A percentile compares a stretch with the other conserved stretches of the same genome.
These are phyloP conservation scores for Mycena sp. DNA, from an alignment of 1,284 basidiomycete species.

Conservation along the genomic window DNA sequence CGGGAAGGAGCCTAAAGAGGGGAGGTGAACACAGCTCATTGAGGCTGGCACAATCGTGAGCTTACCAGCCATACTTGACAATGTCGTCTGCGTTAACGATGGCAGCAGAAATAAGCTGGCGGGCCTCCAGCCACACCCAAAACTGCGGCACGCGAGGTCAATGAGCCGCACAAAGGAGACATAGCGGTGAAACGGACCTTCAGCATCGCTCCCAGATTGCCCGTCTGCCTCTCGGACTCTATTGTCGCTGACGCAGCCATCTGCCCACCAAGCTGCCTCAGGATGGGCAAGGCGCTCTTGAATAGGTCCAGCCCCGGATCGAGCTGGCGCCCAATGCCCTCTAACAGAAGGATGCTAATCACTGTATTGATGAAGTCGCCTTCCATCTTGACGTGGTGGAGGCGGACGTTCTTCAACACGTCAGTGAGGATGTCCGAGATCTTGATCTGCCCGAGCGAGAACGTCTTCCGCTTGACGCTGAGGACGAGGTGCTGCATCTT, in stretches of 20 bases:
- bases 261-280: slow-evolving; percentile 88
- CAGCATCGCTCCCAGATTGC: slow-evolving; percentile 83
- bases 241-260: slow-evolving; percentile 85
- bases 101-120: slow-evolving; percentile 83
- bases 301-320: slow-evolving; percentile 95
- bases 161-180: slow-evolving; percentile 2
- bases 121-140: slow-evolving; percentile 93
- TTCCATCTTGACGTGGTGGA: slow-evolving; percentile 98
- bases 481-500: slow-evolving; percentile 98
- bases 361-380: slow-evolving; percentile 99
- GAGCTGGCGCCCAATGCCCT: slow-evolving; percentile 95
- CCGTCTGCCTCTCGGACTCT: slow-evolving; percentile 64
- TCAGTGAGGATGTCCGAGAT: slow-evolving; percentile 94
- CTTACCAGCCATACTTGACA: slow-evolving; percentile 81
- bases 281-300: slow-evolving; percentile 90
- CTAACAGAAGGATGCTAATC: slow-evolving; percentile 91
- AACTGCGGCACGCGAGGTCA: slow-evolving; percentile 55
- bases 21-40: not conserved
- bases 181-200: slow-evolving; percentile 63
- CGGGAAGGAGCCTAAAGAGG: slow-evolving; percentile 20
- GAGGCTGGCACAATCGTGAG: not conserved
- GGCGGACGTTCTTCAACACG: slow-evolving; percentile 87
- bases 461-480: slow-evolving; percentile 95
- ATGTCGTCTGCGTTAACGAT: slow-evolving; percentile 82
- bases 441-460: slow-evolving; percentile 94